Evolutionary conservation across 805 yeast species (phyloP).

Genomic region (Yarrowia divulgata): DNA sequence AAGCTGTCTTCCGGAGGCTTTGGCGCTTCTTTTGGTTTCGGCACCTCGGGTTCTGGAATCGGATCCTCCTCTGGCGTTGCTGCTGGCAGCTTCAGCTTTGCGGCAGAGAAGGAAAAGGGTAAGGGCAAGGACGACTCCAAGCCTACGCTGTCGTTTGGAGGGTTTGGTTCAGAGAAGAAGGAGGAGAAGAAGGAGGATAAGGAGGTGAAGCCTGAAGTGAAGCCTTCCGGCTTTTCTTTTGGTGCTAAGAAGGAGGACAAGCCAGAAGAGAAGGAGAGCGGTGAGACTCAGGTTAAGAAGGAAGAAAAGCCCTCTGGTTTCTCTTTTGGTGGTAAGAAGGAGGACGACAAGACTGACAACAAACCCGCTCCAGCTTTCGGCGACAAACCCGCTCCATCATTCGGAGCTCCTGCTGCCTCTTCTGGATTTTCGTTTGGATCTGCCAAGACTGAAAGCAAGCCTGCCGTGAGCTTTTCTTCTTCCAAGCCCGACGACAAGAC

Average conservation of each 20-base stretch:
- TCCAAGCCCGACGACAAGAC: not conserved
- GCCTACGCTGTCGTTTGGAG: not conserved
- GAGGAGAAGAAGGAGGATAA: not conserved
- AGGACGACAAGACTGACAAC: not conserved
- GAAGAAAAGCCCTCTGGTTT: not conserved
- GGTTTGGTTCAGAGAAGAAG: not conserved
- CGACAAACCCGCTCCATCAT: not conserved
- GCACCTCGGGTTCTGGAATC: not conserved
- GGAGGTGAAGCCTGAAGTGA: no score
- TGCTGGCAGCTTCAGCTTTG: conserved; percentile 2
- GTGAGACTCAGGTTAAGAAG: not conserved
- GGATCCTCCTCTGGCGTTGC: not conserved
- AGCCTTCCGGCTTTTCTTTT: not conserved
- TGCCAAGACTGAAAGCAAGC: not conserved
- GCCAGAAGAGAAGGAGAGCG: not conserved
- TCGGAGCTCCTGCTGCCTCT: not conserved
- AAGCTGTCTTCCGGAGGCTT: not conserved
- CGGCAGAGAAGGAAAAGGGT: not conserved
- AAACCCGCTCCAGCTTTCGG: conserved; percentile 4
- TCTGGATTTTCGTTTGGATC: not conserved
- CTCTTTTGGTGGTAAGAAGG: conserved; percentile 5
- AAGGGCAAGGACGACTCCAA: not conserved
- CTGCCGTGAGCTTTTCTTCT: not conserved
- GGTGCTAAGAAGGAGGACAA: not conserved
- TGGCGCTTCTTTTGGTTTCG: not conserved